phyloP scores from a whole-genome alignment of 2,329 filamentous ascomycete genomes.

The Cercospora berteroae region DNA sequence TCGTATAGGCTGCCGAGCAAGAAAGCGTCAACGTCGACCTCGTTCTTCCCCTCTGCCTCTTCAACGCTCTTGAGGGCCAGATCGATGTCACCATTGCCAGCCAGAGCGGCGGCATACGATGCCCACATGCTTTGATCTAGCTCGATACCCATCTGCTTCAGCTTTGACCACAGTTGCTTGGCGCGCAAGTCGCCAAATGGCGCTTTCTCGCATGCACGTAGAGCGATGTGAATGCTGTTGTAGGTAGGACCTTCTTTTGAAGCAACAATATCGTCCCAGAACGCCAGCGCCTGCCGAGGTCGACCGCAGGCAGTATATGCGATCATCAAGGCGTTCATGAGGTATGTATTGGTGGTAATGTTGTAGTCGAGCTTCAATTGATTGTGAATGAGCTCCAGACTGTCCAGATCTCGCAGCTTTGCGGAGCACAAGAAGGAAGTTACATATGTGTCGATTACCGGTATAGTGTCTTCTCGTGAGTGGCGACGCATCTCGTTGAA shows the following conservation, averaged over 20 bases:
- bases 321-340: constrained; percentile 84
- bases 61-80: constrained; percentile 66
- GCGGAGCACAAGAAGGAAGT: constrained; percentile 71
- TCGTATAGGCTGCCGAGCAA: constrained; percentile 82
- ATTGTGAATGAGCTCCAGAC: constrained; percentile 77
- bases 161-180: constrained; percentile 65
- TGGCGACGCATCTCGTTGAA: constrained; percentile 94
- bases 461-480: constrained; percentile 60
- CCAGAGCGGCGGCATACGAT: constrained; percentile 73
- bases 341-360: constrained; percentile 69
- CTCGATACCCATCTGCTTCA: constrained; percentile 73
- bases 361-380: constrained; percentile 91
- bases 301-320: constrained; percentile 72
- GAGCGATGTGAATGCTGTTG: constrained; percentile 73
- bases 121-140: constrained; percentile 71
- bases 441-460: constrained; percentile 72
- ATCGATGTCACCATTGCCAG: constrained; percentile 67
- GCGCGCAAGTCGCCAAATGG: constrained; percentile 48
- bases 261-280: constrained; percentile 81
- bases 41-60: constrained; percentile 64
- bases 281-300: constrained; percentile 66
- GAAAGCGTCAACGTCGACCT: constrained; percentile 63
- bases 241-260: constrained; percentile 85
- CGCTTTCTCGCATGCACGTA: constrained; percentile 70
- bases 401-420: constrained; percentile 47